Evolutionary conservation across 1,139 yeast genomes (phyloP), one percentile per base, ranked within the genome.

Genomic region (Meyerozyma carpophila): DNA sequence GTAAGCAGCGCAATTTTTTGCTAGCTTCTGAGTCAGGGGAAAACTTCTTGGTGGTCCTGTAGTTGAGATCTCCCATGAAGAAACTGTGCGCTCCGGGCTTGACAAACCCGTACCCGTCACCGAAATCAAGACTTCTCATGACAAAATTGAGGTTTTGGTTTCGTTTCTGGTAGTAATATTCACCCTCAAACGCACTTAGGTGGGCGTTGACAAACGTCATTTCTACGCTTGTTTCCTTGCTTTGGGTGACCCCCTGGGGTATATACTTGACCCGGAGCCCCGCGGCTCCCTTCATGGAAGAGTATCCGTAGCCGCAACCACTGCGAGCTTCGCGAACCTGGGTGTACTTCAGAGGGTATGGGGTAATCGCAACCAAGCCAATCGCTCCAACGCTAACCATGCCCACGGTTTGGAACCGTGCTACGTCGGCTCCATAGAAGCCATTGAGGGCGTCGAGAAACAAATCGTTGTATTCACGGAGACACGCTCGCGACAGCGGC

Each of bases 21-120:
- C 57, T 46, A 3, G 50, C 47, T 18, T 47, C 43, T n/a, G 50
- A 42, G 20, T 52, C 53, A 0, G 46, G 39, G 11, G 53, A 51
- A 39, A 54, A 51, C 32, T 59, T 50, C 47, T 77, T 66, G 3
- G 71, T 62, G 3, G 82, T 76, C 42, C 97, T 71, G 61, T 85
- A 90, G 60, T 90, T 90, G 53, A 90, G 67, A 60, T 90, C 97
- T 0, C 97, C 97, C 73, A 87, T 64, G 45, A 89, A 63, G 54
- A 89, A 84, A 9, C 82, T 63, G 57, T 86, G 95, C 6, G 73
- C 56, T 0, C 65, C 57, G 1, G 82, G 83, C 54, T 74, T 79
- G 45, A 79, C 65, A n/a, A 75, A 68, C 38, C 79, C 80, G 61
- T 57, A 71, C 2, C 81, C 84, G 56, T 82, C 89, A 6, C 73